A percentile compares a stretch with the other conserved stretches of the same genome.
phyloP scores from a whole-genome alignment of 192 early-diverging fungal species.

The Entophlyctis luteolus region DNA sequence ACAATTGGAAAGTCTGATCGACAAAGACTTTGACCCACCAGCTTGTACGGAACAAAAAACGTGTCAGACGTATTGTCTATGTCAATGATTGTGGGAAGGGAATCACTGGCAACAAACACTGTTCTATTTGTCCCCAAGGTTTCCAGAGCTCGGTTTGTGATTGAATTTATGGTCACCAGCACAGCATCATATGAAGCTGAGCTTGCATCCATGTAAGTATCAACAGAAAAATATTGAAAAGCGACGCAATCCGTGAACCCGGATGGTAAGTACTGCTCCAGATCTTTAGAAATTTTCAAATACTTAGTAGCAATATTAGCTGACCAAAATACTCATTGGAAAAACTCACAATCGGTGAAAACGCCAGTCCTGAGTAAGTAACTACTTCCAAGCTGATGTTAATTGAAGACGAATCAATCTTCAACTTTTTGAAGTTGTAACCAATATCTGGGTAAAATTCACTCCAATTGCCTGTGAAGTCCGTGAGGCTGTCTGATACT shows the following conservation, averaged over 20 bases:
- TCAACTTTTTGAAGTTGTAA: slow-evolving; percentile 3
- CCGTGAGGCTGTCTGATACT: neutral
- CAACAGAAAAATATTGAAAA: neutral
- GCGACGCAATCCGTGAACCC: slow-evolving; percentile 16
- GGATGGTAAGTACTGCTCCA: too few relatives aligned
- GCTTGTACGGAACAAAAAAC: neutral
- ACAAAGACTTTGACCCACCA: neutral
- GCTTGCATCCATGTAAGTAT: neutral
- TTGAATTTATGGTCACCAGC: slow-evolving; percentile 7
- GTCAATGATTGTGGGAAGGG: slow-evolving; percentile 7
- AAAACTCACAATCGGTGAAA: slow-evolving; percentile 10
- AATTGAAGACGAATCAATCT: neutral
- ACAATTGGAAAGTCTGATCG: neutral
- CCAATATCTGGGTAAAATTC: slow-evolving; percentile 21
- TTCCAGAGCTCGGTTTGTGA: slow-evolving; percentile 10
- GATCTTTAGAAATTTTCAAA: too few relatives aligned
- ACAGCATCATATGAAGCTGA: neutral
- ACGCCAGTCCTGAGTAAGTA: neutral
- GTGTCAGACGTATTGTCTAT: neutral
- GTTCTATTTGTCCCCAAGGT: neutral
- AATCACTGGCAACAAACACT: neutral
- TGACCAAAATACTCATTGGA: too few relatives aligned
- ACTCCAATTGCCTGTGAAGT: neutral
- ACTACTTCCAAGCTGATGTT: slow-evolving; percentile 16
- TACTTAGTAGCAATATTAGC: too few relatives aligned